phyloP scores from a whole-genome alignment of 352 stramenopile genomes.

The Phytophthora sansomeana region DNA sequence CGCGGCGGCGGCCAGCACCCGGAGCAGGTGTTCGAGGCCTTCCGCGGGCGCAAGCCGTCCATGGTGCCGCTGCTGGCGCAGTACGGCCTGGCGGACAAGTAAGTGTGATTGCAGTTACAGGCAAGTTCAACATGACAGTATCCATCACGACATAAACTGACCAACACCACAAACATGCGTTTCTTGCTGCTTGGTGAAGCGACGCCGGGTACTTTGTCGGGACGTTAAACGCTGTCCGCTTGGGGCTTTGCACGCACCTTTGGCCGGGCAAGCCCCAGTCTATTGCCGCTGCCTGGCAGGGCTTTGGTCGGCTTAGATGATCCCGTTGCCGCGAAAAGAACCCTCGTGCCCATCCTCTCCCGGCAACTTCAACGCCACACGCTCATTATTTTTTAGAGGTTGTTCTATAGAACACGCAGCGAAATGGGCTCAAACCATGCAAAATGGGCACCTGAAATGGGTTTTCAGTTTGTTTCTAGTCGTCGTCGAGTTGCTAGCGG shows the following conservation, averaged over 20 bases:
- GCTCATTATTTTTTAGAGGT: conserved; percentile 19
- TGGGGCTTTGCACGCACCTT: neutral
- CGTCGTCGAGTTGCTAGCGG: too few relatives aligned
- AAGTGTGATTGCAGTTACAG: conserved; percentile 3
- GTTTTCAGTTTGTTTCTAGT: too few relatives aligned
- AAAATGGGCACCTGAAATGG: conserved; percentile 1
- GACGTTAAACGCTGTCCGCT: conserved; percentile 6
- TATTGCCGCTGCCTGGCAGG: neutral
- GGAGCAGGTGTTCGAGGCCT: conserved; percentile 95
- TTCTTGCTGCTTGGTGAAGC: conserved; percentile 13
- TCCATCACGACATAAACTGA: conserved; percentile 13
- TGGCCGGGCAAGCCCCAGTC: conserved; percentile 6
- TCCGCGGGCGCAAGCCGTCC: conserved; percentile 95
- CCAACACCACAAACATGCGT: neutral
- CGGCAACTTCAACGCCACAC: conserved; percentile 31
- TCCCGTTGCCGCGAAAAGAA: conserved; percentile 8
- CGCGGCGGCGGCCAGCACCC: conserved; percentile 90
- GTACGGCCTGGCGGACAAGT: conserved; percentile 85
- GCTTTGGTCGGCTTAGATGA: neutral
- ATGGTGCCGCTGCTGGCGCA: conserved; percentile 95
- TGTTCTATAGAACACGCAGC: conserved; percentile 10
- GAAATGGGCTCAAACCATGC: neutral
- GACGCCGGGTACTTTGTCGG: neutral
- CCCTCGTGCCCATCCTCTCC: conserved; percentile 4
- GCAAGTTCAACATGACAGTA: conserved; percentile 19